Evolutionary conservation across 1,284 basidiomycete species (phyloP), one percentile per base, ranked within the genome.

Genomic region (Neolentinus lepideus): DNA sequence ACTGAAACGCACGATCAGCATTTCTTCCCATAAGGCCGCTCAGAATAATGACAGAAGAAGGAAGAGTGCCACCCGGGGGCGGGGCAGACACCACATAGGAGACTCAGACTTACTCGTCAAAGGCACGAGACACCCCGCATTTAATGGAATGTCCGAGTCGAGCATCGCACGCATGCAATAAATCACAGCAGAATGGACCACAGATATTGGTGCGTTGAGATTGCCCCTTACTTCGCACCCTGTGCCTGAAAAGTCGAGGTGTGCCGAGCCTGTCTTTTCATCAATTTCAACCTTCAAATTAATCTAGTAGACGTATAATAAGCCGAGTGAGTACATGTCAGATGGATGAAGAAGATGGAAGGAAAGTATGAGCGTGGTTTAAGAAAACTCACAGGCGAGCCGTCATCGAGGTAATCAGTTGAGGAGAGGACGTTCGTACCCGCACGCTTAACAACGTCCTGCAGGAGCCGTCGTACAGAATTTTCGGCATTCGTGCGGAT

Each of bases 81-180:
- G n/a, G n/a, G n/a, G n/a, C n/a, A n/a, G n/a, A n/a, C n/a, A n/a
- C n/a, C n/a, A n/a, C n/a, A n/a, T n/a, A n/a, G n/a, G n/a, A n/a
- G n/a, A n/a, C n/a, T n/a, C n/a, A n/a, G n/a, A 74, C 80, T 56
- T 63, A 90, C 88, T 84, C 36, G 83, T 79, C 33, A 92, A 73
- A 1, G 90, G 90, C 14, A 90, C 88, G 16, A 97, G 78, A 66
- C 94, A 97, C 1, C 94, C 94, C 21, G 92, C 92, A 67, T 98
- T 98, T 25, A 98, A 79, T 2, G 95, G 95, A 51, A 98, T 98
- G 64, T 97, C 94, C 29, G 85, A 73, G 62, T 93, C 88, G 25
- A 97, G 80, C 90, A 99, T 95, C 12, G 92, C 81, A 24, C 96
- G 83, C 77, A 98, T 87, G 71, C 92, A 92, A 71, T 98, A 99